A percentile compares a stretch with the other conserved stretches of the same genome.
Conservation (phyloP, 164 flowering plant genomes). For the Chloranthus sessilifolius region DNA sequence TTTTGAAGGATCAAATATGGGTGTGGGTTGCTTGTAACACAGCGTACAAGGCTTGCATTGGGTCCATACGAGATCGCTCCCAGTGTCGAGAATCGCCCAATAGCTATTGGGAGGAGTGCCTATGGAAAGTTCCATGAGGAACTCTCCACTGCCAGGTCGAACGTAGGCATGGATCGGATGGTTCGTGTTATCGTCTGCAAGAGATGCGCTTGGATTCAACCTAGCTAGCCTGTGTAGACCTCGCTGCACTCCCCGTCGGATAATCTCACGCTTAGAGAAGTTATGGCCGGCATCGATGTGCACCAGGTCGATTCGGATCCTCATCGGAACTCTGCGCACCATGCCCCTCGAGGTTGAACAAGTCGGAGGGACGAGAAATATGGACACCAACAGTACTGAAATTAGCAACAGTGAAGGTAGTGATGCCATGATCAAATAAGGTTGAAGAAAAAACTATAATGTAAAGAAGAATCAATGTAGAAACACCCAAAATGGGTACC, state of each 20-base stretch:
- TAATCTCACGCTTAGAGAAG: slow-evolving; percentile 44
- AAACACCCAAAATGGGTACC: too few relatives aligned
- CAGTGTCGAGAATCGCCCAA: slow-evolving; percentile 74
- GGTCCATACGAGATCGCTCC: slow-evolving; percentile 91
- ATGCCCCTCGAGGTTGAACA: slow-evolving; percentile 23
- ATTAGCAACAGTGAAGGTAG: too few relatives aligned
- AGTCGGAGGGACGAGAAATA: slow-evolving; percentile 10
- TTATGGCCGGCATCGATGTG: slow-evolving; percentile 61
- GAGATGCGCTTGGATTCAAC: slow-evolving; percentile 21
- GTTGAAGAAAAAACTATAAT: too few relatives aligned
- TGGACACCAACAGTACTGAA: too few relatives aligned
- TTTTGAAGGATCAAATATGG: slow-evolving; percentile 59
- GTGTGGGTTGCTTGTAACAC: slow-evolving; percentile 56
- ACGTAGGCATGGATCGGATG: neutral
- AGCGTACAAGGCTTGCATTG: slow-evolving; percentile 72
- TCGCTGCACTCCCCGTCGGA: slow-evolving; percentile 53
- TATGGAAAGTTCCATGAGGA: slow-evolving; percentile 49
- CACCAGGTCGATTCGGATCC: slow-evolving; percentile 41
- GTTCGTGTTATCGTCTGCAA: slow-evolving; percentile 7
- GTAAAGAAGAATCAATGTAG: too few relatives aligned
- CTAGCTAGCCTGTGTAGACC: slow-evolving; percentile 38
- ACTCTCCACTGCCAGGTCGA: slow-evolving; percentile 54
- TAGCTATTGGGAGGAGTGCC: slow-evolving; percentile 63
- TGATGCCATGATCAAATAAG: too few relatives aligned
- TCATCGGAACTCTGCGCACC: slow-evolving; percentile 13